These are phyloP conservation scores for Annulohypoxylon moriforme DNA, from an alignment of 495 filamentous ascomycete species.

Conservation along the genomic window DNA sequence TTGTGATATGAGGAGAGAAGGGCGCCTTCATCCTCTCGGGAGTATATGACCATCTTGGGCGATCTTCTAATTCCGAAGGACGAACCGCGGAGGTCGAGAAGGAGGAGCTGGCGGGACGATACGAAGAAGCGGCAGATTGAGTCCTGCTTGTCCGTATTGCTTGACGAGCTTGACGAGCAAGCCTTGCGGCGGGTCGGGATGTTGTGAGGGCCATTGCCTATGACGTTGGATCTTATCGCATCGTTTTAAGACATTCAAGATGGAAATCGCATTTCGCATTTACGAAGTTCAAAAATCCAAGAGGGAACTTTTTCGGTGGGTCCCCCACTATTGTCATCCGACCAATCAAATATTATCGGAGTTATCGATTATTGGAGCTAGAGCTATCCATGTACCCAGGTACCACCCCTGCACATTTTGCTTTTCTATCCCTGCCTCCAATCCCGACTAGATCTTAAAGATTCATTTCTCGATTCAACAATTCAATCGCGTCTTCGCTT, in stretches of 20 bases:
- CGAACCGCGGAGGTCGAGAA: constrained; percentile 41
- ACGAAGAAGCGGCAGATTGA: constrained; percentile 16
- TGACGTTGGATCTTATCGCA: constrained; percentile 24
- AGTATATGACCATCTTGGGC: constrained; percentile 85
- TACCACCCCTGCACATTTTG: not conserved
- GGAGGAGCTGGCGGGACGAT: constrained; percentile 28
- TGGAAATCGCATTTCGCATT: constrained; percentile 12
- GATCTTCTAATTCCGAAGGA: constrained; percentile 20
- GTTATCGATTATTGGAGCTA: not conserved
- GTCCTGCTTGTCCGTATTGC: constrained; percentile 28
- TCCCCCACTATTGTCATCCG: not conserved
- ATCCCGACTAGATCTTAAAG: not conserved
- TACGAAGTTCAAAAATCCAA: constrained; percentile 4
- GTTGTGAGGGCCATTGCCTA: constrained; percentile 44
- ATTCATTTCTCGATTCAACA: constrained; percentile 7
- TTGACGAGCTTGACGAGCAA: constrained; percentile 43
- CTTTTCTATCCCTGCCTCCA: not conserved
- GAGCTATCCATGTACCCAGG: not conserved
- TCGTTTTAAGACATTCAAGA: constrained; percentile 7
- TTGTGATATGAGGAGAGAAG: constrained; percentile 65
- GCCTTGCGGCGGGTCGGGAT: constrained; percentile 37
- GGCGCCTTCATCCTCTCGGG: constrained; percentile 81
- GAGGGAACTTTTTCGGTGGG: constrained; percentile 41
- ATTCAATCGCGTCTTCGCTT: constrained; percentile 17
- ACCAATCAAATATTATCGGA: constrained; percentile 27